Conservation (phyloP, 768 basidiomycete genomes). For the Boletus barrowsii region DNA sequence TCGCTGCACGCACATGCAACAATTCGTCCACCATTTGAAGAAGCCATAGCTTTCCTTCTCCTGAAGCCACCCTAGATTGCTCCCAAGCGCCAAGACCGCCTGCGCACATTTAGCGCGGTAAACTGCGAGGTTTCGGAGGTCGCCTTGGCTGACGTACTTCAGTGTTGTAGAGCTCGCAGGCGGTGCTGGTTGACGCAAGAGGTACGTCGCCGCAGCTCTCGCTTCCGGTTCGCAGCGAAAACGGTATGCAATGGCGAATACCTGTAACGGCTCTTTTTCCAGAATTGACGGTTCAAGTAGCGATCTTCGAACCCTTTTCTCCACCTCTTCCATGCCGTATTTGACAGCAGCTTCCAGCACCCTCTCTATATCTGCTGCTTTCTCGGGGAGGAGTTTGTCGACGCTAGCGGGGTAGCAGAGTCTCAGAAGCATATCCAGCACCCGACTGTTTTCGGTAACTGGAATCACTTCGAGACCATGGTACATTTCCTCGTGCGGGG, state of each 20-base stretch:
- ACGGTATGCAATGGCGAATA: conserved; percentile 36
- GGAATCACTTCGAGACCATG: conserved; percentile 25
- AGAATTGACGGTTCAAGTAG: conserved; percentile 30
- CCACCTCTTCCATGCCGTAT: conserved; percentile 29
- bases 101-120: conserved; percentile 23
- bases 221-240: conserved; percentile 31
- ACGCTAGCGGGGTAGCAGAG: conserved; percentile 36
- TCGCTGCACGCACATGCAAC: conserved; percentile 23
- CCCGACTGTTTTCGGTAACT: conserved; percentile 27
- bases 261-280: conserved; percentile 24
- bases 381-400: conserved; percentile 18
- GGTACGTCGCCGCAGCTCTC: conserved; percentile 25
- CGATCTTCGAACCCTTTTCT: conserved; percentile 19
- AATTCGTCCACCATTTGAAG: conserved; percentile 29
- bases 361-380: conserved; percentile 16
- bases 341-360: conserved; percentile 32
- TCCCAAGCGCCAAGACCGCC: conserved; percentile 18
- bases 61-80: conserved; percentile 23
- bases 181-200: conserved; percentile 21
- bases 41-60: conserved; percentile 21
- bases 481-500: conserved; percentile 11
- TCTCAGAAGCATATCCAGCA: conserved; percentile 31
- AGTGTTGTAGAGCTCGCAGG: background rate
- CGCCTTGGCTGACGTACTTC: conserved; percentile 3
- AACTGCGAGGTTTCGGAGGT: conserved; percentile 13